Evolutionary conservation across 2,329 filamentous ascomycete species (phyloP).

Genomic region (Cladosporium sp.): DNA sequence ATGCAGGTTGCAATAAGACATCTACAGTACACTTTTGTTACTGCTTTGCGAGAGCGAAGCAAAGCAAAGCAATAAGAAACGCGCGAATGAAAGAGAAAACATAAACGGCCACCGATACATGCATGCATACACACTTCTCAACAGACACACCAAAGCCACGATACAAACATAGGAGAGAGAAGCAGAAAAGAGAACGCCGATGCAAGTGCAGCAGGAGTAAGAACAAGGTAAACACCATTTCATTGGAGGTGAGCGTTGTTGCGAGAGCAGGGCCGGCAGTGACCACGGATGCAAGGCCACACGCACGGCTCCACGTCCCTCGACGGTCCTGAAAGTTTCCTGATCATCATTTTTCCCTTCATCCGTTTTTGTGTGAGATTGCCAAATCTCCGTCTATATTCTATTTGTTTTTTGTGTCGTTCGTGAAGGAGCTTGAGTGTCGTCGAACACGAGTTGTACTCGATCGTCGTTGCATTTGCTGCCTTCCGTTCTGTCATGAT

Average conservation of each 20-base stretch:
- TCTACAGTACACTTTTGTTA: too few relatives aligned
- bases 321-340: neutral
- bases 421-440: conserved; percentile 7
- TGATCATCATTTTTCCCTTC: neutral
- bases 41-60: too few relatives aligned
- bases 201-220: conserved; percentile 1
- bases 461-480: neutral
- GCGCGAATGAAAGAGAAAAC: too few relatives aligned
- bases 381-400: conserved; percentile 8
- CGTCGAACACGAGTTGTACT: neutral
- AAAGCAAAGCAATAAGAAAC: too few relatives aligned
- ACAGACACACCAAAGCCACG: too few relatives aligned
- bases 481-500: conserved; percentile 8
- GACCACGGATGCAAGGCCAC: conserved; percentile 5
- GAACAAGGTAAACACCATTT: neutral
- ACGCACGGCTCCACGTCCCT: conserved; percentile 11
- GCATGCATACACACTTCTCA: too few relatives aligned
- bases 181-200: neutral
- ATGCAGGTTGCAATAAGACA: too few relatives aligned
- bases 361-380: conserved; percentile 2
- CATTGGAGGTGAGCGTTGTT: neutral
- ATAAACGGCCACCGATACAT: too few relatives aligned
- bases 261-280: conserved; percentile 9
- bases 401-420: conserved; percentile 9
- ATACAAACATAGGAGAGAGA: neutral